Evolutionary conservation across 2,329 filamentous ascomycete species (phyloP).

Genomic region (Aspergillus carbonarius): DNA sequence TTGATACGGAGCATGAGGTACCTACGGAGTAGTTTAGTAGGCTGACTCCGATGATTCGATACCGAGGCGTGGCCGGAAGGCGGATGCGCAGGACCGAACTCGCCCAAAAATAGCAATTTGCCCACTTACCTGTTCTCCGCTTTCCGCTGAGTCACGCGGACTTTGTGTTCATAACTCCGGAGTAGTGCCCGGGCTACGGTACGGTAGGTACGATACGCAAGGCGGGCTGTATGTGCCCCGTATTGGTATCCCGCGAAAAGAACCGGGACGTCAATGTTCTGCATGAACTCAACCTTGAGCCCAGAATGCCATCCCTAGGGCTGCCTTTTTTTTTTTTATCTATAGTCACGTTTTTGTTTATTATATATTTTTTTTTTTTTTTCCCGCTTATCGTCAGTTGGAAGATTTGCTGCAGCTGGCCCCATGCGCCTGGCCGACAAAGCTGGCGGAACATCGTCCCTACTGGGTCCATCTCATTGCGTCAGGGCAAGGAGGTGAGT

Average conservation of each 20-base stretch:
- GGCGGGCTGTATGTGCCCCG: neutral
- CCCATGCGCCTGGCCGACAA: no score
- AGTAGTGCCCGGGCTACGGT: no score
- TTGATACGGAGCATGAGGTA: neutral
- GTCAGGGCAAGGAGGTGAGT: slow-evolving; percentile 3
- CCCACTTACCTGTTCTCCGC: neutral
- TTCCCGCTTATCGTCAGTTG: no score
- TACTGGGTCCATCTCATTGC: slow-evolving; percentile 1
- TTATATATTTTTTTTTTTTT: no score
- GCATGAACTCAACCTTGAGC: no score
- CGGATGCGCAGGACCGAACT: neutral
- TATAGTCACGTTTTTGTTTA: no score
- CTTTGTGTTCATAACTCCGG: neutral
- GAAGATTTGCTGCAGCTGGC: no score
- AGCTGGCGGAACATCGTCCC: neutral
- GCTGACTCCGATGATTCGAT: neutral
- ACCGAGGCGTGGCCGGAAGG: neutral
- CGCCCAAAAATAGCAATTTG: neutral
- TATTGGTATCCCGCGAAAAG: no score
- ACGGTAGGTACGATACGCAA: no score
- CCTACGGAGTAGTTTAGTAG: neutral
- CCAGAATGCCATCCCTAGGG: no score
- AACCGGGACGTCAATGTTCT: no score
- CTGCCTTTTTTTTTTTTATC: no score
- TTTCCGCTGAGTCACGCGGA: neutral